Evolutionary conservation across 495 filamentous ascomycete genomes (phyloP).

Genomic region (Chaetomium fimeti): DNA sequence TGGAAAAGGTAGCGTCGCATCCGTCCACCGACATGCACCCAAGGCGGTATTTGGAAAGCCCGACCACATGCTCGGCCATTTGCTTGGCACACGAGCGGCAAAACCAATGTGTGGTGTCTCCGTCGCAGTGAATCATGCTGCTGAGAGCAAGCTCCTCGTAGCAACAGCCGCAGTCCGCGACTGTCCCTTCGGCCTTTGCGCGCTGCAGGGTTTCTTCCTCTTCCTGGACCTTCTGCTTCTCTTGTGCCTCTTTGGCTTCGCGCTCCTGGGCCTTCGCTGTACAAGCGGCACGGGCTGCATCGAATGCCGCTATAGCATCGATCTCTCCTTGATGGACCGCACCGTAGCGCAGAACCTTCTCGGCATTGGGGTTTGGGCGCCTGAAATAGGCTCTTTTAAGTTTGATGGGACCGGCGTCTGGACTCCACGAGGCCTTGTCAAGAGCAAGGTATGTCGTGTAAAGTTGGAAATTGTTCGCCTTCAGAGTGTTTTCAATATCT

Average conservation of each 20-base stretch:
- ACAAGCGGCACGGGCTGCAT: constrained; percentile 28
- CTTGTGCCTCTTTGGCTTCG: constrained; percentile 28
- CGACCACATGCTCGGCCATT: constrained; percentile 66
- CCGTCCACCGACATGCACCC: constrained; percentile 53
- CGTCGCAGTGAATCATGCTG: constrained; percentile 65
- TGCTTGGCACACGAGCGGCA: constrained; percentile 64
- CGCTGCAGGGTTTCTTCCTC: constrained; percentile 47
- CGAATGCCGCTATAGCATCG: constrained; percentile 35
- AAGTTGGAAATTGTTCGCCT: constrained; percentile 23
- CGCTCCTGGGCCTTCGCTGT: constrained; percentile 23
- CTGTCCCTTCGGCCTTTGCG: constrained; percentile 48
- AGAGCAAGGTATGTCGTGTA: constrained; percentile 38
- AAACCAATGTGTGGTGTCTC: constrained; percentile 54
- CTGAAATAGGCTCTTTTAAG: constrained; percentile 30
- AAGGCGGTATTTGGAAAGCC: constrained; percentile 60
- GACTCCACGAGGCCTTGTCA: constrained; percentile 25
- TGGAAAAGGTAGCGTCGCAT: constrained; percentile 44
- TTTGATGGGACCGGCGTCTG: constrained; percentile 16
- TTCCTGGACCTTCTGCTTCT: constrained; percentile 34
- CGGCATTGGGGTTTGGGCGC: not conserved
- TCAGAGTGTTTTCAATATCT: constrained; percentile 25
- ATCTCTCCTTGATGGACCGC: constrained; percentile 12
- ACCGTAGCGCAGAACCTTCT: not conserved
- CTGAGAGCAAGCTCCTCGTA: constrained; percentile 64
- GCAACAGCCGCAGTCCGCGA: constrained; percentile 69